phyloP scores from a whole-genome alignment of 164 flowering plant genomes.

The Tinospora cordifolia region DNA sequence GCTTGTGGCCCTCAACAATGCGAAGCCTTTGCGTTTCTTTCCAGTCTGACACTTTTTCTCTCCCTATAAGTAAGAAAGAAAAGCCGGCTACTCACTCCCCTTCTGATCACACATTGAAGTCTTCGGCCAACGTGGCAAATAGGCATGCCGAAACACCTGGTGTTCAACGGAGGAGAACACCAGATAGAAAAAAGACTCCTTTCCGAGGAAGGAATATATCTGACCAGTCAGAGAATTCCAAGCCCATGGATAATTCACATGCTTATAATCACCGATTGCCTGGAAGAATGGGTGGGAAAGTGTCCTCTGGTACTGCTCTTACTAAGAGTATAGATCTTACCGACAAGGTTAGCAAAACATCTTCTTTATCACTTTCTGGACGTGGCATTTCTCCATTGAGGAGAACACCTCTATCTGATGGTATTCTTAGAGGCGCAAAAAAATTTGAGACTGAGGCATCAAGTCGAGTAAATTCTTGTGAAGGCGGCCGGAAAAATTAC shows the following conservation, averaged over 20 bases:
- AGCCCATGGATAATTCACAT: constrained; percentile 57
- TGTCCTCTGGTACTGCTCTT: constrained; percentile 31
- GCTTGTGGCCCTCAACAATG: constrained; percentile 90
- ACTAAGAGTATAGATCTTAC: constrained; percentile 48
- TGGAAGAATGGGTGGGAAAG: constrained; percentile 54
- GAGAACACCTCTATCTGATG: constrained; percentile 34
- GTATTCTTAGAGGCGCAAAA: constrained; percentile 31
- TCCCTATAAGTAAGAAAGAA: constrained; percentile 67
- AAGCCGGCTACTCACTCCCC: constrained; percentile 41
- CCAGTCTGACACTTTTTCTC: constrained; percentile 69
- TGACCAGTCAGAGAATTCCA: constrained; percentile 78
- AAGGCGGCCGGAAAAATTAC: constrained; percentile 23
- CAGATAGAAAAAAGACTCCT: constrained; percentile 84
- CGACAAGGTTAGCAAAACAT: constrained; percentile 29
- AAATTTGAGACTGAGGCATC: constrained; percentile 43
- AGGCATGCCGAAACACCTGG: constrained; percentile 39
- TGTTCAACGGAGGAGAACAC: constrained; percentile 45
- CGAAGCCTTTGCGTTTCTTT: constrained; percentile 81
- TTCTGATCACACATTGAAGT: constrained; percentile 54
- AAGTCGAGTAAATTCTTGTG: constrained; percentile 25
- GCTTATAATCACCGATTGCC: constrained; percentile 84
- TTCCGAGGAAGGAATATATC: constrained; percentile 60
- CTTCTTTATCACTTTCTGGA: constrained; percentile 30
- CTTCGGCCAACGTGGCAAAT: constrained; percentile 60
- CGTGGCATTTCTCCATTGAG: constrained; percentile 44